Base-by-base conservation (phyloP, 805 yeast genomes). In the Yamadazyma phyllophila region DNA sequence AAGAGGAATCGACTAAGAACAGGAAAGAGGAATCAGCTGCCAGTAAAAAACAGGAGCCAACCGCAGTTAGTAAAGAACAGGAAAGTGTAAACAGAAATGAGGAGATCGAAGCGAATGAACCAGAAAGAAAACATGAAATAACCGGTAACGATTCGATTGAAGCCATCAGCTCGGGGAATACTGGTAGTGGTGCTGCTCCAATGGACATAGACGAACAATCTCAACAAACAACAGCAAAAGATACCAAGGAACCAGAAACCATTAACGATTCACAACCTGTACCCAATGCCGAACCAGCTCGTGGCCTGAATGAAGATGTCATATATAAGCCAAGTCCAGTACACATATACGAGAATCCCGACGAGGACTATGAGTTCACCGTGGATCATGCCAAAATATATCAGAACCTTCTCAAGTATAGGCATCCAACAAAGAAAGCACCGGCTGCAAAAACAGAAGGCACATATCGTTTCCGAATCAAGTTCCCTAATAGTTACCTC, bases 291-390 rank as follows among this genome's bases (percentile, higher is more conserved):
- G 24, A 20, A 6, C 24, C 24, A 20, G 24, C 6, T 20, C 3
- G 6, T 20, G 24, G 24, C 24, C 6, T 20, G 6, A 20, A 20
- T 6, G 24, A 20, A 20, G 24, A 30, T 11, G 36, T 33, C 14
- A 12, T 52, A 27, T 52, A 52, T 37, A 44, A 47, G 37, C 55
- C 55, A 7, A 29, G 51, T 4, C 10, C 44, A 1, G 32, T 29
- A 2, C 40, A 46, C 11, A 41, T 47, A 1, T 71, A 69, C 45
- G 73, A 70, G 16, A 71, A 71, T 47, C 74, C 74, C 2, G 74
- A 69, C 13, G 66, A 62, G 31, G 76, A 71, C 49, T 71, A 71
- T 52, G 63, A 67, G 16, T 54, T 71, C 62, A 67, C 74, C 1
- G 53, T 65, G 4, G 43, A 58, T 13, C 75, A 71, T 49, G 73